Conservation (phyloP, 2,329 filamentous ascomycete species). For the Exophiala sp. region DNA sequence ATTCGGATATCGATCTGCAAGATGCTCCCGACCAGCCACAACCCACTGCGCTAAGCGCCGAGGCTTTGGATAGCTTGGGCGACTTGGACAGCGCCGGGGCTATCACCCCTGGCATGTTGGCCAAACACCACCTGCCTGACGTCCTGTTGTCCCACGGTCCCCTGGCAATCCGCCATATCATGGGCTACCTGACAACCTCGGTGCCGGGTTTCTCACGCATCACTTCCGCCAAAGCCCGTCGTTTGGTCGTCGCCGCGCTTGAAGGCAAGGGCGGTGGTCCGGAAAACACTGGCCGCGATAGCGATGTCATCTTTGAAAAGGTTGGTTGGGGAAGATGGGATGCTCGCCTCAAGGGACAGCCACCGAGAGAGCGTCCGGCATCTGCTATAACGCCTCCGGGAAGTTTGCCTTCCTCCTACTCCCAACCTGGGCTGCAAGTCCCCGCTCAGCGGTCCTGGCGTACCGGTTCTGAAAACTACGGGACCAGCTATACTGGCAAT, state of each 20-base stretch:
- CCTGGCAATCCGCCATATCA: conserved; percentile 88
- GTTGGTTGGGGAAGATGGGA: conserved; percentile 97
- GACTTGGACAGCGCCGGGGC: conserved; percentile 66
- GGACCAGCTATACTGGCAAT: conserved; percentile 61
- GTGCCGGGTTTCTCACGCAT: conserved; percentile 87
- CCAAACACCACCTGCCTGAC: conserved; percentile 81
- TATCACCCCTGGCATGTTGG: conserved; percentile 79
- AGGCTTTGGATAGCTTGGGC: conserved; percentile 47
- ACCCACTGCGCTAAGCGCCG: conserved; percentile 36
- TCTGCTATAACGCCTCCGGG: conserved; percentile 27
- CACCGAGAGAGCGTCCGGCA: conserved; percentile 33
- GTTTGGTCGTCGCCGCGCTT: conserved; percentile 84
- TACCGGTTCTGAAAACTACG: conserved; percentile 32
- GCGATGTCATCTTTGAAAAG: conserved; percentile 70
- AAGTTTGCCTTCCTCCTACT: conserved; percentile 45
- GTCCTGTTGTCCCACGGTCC: conserved; percentile 87
- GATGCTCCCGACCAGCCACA: conserved; percentile 55
- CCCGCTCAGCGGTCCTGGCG: conserved; percentile 36
- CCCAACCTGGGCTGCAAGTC: conserved; percentile 45
- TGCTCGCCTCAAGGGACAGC: conserved; percentile 66
- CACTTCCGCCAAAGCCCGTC: conserved; percentile 76
- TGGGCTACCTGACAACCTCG: conserved; percentile 86
- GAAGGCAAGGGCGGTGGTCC: conserved; percentile 65
- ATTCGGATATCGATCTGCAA: conserved; percentile 82
- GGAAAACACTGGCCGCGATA: conserved; percentile 49